Percentiles rank a stretch among this genome's conserved stretches.
Evolutionary conservation across 768 basidiomycete genomes (phyloP).

Genomic region (Tulasnella sp.): DNA sequence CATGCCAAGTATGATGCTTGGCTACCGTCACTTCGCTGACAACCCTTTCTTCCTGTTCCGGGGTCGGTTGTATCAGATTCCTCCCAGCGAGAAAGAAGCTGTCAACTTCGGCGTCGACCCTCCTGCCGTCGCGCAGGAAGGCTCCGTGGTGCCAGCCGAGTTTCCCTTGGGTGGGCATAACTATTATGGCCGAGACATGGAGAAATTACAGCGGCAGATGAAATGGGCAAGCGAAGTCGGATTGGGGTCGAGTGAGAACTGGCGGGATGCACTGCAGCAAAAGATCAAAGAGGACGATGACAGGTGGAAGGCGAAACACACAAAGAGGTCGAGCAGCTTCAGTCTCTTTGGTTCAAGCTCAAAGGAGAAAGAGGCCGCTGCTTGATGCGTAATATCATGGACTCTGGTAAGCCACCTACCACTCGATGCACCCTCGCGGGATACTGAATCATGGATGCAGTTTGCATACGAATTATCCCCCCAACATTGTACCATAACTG

Average conservation of each 20-base stretch:
- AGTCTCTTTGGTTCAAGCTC: neutral
- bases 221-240: slow-evolving; percentile 8
- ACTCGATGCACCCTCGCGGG: neutral
- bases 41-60: slow-evolving; percentile 49
- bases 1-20: slow-evolving; percentile 50
- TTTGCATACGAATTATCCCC: neutral
- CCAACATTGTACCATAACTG: neutral
- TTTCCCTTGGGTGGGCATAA: slow-evolving; percentile 57
- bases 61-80: slow-evolving; percentile 48
- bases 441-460: neutral
- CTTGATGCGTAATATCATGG: neutral
- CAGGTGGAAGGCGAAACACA: neutral
- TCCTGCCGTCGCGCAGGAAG: slow-evolving; percentile 26
- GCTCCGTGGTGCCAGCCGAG: slow-evolving; percentile 29
- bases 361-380: neutral
- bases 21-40: slow-evolving; percentile 51
- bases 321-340: neutral
- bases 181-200: slow-evolving; percentile 56
- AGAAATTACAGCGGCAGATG: slow-evolving; percentile 32
- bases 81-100: slow-evolving; percentile 46
- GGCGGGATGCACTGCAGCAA: slow-evolving; percentile 16
- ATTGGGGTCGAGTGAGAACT: slow-evolving; percentile 11
- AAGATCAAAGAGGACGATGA: slow-evolving; percentile 20
- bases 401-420: neutral
- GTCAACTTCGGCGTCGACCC: slow-evolving; percentile 41